phyloP scores from a whole-genome alignment of 2,329 filamentous ascomycete genomes.

The Diplodia sapinea region DNA sequence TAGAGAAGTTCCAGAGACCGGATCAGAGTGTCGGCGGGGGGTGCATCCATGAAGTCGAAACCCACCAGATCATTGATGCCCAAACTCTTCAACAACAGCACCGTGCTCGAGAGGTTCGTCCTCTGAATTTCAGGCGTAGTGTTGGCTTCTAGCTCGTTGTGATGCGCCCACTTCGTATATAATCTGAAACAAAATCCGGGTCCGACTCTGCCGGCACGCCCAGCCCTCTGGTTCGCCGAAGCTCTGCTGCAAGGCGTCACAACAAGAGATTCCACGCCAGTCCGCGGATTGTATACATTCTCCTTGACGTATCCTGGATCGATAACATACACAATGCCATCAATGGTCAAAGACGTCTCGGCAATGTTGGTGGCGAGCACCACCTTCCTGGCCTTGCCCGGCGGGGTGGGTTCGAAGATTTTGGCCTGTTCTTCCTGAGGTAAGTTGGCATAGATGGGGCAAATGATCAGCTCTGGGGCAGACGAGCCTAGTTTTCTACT shows the following conservation, averaged over 20 bases:
- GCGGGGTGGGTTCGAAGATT: conserved; percentile 92
- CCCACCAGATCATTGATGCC: conserved; percentile 91
- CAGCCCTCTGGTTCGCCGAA: conserved; percentile 89
- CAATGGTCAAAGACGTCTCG: conserved; percentile 93
- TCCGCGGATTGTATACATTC: conserved; percentile 88
- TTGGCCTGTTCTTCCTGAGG: conserved; percentile 89
- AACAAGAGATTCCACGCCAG: conserved; percentile 89
- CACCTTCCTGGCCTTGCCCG: conserved; percentile 78
- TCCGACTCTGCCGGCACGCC: conserved; percentile 88
- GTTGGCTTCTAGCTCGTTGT: conserved; percentile 92
- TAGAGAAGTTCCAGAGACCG: conserved; percentile 89
- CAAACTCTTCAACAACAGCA: conserved; percentile 84
- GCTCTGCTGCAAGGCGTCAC: conserved; percentile 91
- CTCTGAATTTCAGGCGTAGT: conserved; percentile 93
- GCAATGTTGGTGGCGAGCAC: conserved; percentile 97
- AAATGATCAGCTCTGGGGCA: conserved; percentile 84
- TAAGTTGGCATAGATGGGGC: conserved; percentile 92
- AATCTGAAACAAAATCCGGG: conserved; percentile 92
- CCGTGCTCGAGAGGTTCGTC: conserved; percentile 82
- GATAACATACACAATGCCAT: conserved; percentile 95
- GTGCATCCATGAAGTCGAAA: conserved; percentile 96
- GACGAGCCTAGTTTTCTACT: conserved; percentile 83
- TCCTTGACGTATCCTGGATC: conserved; percentile 96
- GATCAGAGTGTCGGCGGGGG: conserved; percentile 86
- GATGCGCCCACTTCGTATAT: conserved; percentile 91